phyloP scores from a whole-genome alignment of 306 rosid species.

The Alnus glutinosa region DNA sequence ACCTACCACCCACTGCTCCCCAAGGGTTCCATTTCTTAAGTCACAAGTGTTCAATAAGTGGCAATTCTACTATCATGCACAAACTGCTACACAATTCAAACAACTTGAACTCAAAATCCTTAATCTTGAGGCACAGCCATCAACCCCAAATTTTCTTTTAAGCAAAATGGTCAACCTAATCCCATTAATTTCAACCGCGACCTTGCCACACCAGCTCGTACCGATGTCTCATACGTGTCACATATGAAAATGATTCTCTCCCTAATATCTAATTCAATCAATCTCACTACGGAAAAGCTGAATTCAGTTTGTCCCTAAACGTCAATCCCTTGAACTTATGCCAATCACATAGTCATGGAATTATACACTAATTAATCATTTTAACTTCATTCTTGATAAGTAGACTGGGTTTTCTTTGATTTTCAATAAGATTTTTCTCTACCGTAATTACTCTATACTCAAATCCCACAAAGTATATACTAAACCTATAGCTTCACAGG shows the following conservation, averaged over 20 bases:
- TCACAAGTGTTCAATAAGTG: background rate
- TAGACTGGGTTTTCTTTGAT: background rate
- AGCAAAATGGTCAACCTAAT: background rate
- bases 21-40: conserved; percentile 1
- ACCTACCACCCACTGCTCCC: background rate
- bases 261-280: background rate
- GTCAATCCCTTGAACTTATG: background rate
- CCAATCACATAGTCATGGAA: background rate
- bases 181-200: background rate
- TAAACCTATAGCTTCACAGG: background rate
- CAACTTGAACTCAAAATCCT: background rate
- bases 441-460: background rate
- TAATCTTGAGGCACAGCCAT: background rate
- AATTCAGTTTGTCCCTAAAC: background rate
- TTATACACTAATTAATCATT: background rate
- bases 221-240: background rate
- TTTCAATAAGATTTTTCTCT: background rate
- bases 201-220: background rate
- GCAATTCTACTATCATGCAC: background rate
- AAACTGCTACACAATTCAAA: background rate
- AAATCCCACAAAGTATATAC: background rate
- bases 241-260: background rate
- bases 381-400: background rate
- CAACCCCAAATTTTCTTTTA: background rate
- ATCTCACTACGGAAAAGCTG: background rate